Base-by-base conservation (phyloP, 768 basidiomycete genomes). In the Suillus paluster region DNA sequence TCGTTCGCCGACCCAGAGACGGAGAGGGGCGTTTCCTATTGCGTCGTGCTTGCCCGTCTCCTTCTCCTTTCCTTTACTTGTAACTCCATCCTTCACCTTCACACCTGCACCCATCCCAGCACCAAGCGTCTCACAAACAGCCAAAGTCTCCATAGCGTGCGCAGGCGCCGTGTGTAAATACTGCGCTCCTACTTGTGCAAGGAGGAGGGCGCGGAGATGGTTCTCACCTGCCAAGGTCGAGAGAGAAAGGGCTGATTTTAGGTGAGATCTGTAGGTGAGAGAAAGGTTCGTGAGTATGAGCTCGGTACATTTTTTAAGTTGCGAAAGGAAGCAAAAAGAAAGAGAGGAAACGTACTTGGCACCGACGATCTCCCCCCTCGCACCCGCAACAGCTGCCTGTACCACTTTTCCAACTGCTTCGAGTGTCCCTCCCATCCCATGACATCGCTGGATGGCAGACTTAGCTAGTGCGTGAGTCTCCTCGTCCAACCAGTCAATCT, bases 161-260 rank as follows among this genome's bases (percentile, higher is more conserved):
- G 86, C 84, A 3, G 80, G 80, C 0, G 89, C 83, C 0, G 90
- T 92, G 59, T 91, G 84, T 30, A 89, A 68, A 63, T 91, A 92
- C 64, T 92, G 88, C 30, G 87, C 81, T 3, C 90, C 82, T 14
- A 87, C 82, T 17, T 92, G 79, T 2, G 88, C 84, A 19, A 93
- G 78, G 3, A 92, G 78, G 1, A 91, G 76, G 14, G 89, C 88
- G 12, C 90, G 87, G 23, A 92, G 75, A 68, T 92, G 84, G 63
- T 91, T 93, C 63, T 93, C 91, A n/a, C 82, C 85, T 4, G 88
- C 80, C 1, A 71, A 66, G 1, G 83, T 86, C 0, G 86, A 83
- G 19, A 88, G 76, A 14, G 81, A 78, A 2, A 94, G 79, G 0
- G 90, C 87, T 1, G 75, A 72, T 58, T 87, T 87, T 23, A 84